Evolutionary conservation across 2,329 filamentous ascomycete species (phyloP).

Genomic region (Cladosporium oxysporum): DNA sequence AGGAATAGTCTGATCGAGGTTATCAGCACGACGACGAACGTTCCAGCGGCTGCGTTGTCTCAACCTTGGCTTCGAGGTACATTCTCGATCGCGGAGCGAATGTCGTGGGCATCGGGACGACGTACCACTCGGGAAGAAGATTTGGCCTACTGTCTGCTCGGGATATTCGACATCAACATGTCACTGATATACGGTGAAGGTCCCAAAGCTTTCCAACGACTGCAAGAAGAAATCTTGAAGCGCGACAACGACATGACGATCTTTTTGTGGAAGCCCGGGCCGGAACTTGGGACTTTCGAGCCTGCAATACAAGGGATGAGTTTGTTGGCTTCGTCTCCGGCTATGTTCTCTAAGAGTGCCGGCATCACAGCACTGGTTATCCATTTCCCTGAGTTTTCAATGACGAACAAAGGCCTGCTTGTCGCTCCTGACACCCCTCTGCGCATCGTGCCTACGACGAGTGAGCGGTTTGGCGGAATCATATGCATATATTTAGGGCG

Average conservation of each 20-base stretch:
- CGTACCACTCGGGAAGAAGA: slow-evolving; percentile 40
- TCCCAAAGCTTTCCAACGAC: slow-evolving; percentile 24
- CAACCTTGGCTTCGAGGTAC: not conserved
- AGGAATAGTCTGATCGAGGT: too few relatives aligned
- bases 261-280: slow-evolving; percentile 25
- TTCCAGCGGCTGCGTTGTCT: too few relatives aligned
- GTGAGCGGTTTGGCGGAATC: too few relatives aligned
- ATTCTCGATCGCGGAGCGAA: slow-evolving; percentile 20
- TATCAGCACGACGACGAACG: too few relatives aligned
- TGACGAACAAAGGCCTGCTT: not conserved
- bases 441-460: too few relatives aligned
- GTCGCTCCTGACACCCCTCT: not conserved
- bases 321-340: not conserved
- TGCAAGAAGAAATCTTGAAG: slow-evolving; percentile 27
- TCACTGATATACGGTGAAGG: slow-evolving; percentile 46
- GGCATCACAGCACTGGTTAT: too few relatives aligned
- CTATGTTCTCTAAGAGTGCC: not conserved
- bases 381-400: not conserved
- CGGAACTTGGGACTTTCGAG: too few relatives aligned
- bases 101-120: slow-evolving; percentile 25
- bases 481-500: too few relatives aligned
- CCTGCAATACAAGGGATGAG: too few relatives aligned
- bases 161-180: slow-evolving; percentile 49
- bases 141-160: slow-evolving; percentile 48
- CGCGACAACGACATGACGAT: slow-evolving; percentile 22